phyloP scores from a whole-genome alignment of 2,329 filamentous ascomycete species.

The Nemania bipapillata region DNA sequence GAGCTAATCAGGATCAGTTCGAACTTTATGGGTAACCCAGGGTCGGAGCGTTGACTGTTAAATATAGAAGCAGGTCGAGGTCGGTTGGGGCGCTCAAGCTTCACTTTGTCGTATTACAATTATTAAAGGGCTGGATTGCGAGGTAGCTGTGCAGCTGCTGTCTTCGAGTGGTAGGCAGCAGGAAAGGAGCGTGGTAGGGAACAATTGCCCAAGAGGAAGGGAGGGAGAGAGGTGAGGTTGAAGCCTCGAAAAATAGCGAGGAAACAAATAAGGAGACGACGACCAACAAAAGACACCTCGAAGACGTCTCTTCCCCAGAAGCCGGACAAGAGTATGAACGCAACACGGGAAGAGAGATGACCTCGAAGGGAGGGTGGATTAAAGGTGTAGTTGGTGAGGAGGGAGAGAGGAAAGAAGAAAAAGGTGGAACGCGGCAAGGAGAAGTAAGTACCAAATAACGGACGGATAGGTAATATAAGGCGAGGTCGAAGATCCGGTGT shows the following conservation, averaged over 20 bases:
- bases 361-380: slow-evolving; percentile 23
- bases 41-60: slow-evolving; percentile 11
- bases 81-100: slow-evolving; percentile 27
- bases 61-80: slow-evolving; percentile 32
- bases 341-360: slow-evolving; percentile 22
- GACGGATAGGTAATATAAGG: not conserved
- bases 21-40: slow-evolving; percentile 16
- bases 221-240: not conserved
- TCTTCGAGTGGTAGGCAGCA: slow-evolving; percentile 1
- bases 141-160: slow-evolving; percentile 14
- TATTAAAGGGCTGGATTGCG: slow-evolving; percentile 24
- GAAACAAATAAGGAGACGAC: slow-evolving; percentile 19
- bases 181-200: slow-evolving; percentile 40
- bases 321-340: slow-evolving; percentile 7
- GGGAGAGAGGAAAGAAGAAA: slow-evolving; percentile 22
- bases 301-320: slow-evolving; percentile 30
- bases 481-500: slow-evolving; percentile 10
- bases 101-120: slow-evolving; percentile 38
- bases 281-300: slow-evolving; percentile 29
- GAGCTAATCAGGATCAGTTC: slow-evolving; percentile 1
- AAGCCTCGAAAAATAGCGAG: slow-evolving; percentile 10
- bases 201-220: slow-evolving; percentile 24
- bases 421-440: slow-evolving; percentile 17
- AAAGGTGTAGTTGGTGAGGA: slow-evolving; percentile 33
- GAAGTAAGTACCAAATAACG: slow-evolving; percentile 9